Percentiles rank a stretch among this genome's conserved stretches.
These are phyloP conservation scores for Alternaria viburni DNA, from an alignment of 2,329 filamentous ascomycete species.

Conservation along the genomic window DNA sequence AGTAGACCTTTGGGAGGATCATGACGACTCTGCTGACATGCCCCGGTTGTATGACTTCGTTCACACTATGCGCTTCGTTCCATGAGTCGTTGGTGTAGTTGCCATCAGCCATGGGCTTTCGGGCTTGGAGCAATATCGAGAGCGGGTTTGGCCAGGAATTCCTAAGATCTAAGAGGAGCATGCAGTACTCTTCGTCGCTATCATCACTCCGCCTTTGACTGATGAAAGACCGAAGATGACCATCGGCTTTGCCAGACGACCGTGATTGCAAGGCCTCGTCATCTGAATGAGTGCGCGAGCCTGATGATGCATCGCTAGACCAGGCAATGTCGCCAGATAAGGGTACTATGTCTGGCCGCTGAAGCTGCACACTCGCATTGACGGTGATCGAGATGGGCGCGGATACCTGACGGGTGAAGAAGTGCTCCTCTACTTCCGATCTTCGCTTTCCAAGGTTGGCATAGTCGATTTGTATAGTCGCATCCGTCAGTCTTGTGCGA, in stretches of 20 bases:
- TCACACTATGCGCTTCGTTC: slow-evolving; percentile 31
- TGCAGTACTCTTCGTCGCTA: slow-evolving; percentile 69
- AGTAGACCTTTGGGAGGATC: slow-evolving; percentile 74
- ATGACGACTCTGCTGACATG: slow-evolving; percentile 76
- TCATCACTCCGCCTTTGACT: slow-evolving; percentile 50
- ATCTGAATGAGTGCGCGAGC: neutral
- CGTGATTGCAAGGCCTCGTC: neutral
- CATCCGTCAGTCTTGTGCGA: slow-evolving; percentile 81
- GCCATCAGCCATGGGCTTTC: slow-evolving; percentile 24
- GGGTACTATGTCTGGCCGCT: slow-evolving; percentile 78
- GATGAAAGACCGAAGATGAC: slow-evolving; percentile 56
- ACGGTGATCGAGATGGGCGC: slow-evolving; percentile 87
- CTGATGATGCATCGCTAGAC: slow-evolving; percentile 43
- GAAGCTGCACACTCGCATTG: slow-evolving; percentile 85
- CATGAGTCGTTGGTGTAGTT: slow-evolving; percentile 7
- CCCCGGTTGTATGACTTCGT: slow-evolving; percentile 61
- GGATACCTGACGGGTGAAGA: slow-evolving; percentile 83
- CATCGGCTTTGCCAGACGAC: slow-evolving; percentile 34
- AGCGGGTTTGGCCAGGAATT: slow-evolving; percentile 90
- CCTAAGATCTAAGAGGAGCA: slow-evolving; percentile 81
- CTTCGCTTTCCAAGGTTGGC: slow-evolving; percentile 75
- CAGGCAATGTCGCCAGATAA: slow-evolving; percentile 74
- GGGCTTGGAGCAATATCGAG: slow-evolving; percentile 65
- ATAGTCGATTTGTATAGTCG: slow-evolving; percentile 84
- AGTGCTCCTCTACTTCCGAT: slow-evolving; percentile 72